A percentile compares a stretch with the other conserved stretches of the same genome.
phyloP scores from a whole-genome alignment of 805 yeast genomes.

The Lipomyces yamanashiensis region DNA sequence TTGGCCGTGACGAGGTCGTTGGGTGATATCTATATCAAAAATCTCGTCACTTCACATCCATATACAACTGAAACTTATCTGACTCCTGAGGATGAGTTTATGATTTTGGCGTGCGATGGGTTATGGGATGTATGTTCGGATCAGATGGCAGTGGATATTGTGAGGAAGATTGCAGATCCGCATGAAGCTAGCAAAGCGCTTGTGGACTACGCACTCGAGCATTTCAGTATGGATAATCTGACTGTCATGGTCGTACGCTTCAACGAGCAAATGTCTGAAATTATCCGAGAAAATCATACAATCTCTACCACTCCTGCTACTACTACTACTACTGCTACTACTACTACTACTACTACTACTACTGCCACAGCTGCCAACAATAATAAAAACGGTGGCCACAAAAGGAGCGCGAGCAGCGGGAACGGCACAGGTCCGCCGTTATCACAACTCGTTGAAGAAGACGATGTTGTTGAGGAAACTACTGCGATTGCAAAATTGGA shows the following conservation, averaged over 20 bases:
- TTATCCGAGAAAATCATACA: slow-evolving; percentile 20
- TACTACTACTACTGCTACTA: neutral
- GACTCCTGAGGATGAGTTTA: slow-evolving; percentile 66
- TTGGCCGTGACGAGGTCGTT: slow-evolving; percentile 91
- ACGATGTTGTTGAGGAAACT: slow-evolving; percentile 12
- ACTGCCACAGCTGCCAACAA: neutral
- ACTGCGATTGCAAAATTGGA: slow-evolving; percentile 7
- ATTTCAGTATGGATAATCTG: slow-evolving; percentile 85
- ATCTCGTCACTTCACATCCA: slow-evolving; percentile 85
- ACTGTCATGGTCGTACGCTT: slow-evolving; percentile 82
- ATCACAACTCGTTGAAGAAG: neutral
- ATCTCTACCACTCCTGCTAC: neutral
- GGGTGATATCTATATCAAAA: slow-evolving; percentile 93
- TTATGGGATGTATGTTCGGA: slow-evolving; percentile 94
- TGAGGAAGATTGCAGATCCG: slow-evolving; percentile 53
- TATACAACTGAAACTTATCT: slow-evolving; percentile 88
- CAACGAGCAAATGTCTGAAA: slow-evolving; percentile 24
- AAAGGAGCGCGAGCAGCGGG: neutral
- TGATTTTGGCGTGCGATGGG: slow-evolving; percentile 95
- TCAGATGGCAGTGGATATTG: slow-evolving; percentile 76
- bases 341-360: neutral
- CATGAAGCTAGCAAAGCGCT: slow-evolving; percentile 35
- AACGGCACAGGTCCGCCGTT: neutral
- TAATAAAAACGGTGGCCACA: neutral
- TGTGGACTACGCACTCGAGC: slow-evolving; percentile 62